phyloP scores from a whole-genome alignment of 805 yeast species.

The Hanseniaspora nectarophila region DNA sequence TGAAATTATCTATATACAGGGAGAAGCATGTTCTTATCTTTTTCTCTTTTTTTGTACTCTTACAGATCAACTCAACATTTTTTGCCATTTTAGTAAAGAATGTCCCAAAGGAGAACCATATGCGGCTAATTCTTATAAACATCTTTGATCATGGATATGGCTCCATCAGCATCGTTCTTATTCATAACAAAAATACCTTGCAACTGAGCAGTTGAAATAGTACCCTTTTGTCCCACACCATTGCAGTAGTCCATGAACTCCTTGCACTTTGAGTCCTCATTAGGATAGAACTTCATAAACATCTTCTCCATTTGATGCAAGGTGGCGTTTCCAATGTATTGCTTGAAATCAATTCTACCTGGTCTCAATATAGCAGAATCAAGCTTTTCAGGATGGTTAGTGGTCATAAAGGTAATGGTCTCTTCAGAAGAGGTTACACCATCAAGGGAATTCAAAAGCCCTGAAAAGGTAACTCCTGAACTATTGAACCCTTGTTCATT shows the following conservation, averaged over 20 bases:
- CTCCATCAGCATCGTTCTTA: slow-evolving; percentile 68
- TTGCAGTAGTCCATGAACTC: slow-evolving; percentile 36
- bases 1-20: neutral
- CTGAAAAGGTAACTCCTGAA: slow-evolving; percentile 91
- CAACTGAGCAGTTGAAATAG: slow-evolving; percentile 81
- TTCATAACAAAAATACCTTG: slow-evolving; percentile 92
- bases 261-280: slow-evolving; percentile 41
- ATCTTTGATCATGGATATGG: slow-evolving; percentile 49
- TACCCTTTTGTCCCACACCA: slow-evolving; percentile 34
- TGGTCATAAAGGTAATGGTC: slow-evolving; percentile 92
- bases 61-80: no score
- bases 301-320: slow-evolving; percentile 64
- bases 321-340: slow-evolving; percentile 76
- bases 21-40: no score
- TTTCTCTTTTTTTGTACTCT: no score
- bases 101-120: neutral
- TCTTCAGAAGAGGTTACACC: slow-evolving; percentile 98
- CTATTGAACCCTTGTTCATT: slow-evolving; percentile 58
- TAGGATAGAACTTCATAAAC: slow-evolving; percentile 79
- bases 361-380: slow-evolving; percentile 93
- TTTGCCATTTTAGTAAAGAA: no score
- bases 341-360: slow-evolving; percentile 82
- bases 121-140: slow-evolving; percentile 2
- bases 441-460: slow-evolving; percentile 82
- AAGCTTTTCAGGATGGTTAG: slow-evolving; percentile 87